Conservation (phyloP, 2,329 filamentous ascomycete species). For the Thelonectria blattea region DNA sequence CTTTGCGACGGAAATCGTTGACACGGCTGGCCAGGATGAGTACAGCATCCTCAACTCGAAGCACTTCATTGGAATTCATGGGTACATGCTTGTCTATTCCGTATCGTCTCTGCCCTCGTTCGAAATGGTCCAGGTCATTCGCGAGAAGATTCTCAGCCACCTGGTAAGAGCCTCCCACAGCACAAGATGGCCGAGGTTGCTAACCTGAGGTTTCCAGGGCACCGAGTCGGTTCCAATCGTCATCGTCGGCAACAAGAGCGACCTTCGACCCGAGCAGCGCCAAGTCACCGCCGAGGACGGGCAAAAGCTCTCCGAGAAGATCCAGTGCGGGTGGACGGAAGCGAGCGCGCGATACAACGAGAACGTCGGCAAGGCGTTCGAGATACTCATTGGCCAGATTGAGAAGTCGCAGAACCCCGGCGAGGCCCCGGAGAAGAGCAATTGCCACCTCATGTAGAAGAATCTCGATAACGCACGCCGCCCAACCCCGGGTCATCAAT, state of each 20-base stretch:
- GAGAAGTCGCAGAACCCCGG: conserved; percentile 92
- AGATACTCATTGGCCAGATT: conserved; percentile 91
- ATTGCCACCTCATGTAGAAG: conserved; percentile 81
- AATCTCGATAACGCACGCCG: not conserved
- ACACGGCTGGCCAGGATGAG: conserved; percentile 98
- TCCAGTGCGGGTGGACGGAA: conserved; percentile 93
- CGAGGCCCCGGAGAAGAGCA: conserved; percentile 79
- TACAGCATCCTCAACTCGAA: conserved; percentile 98
- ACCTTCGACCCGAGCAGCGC: conserved; percentile 89
- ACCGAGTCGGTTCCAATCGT: conserved; percentile 92
- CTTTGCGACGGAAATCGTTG: conserved; percentile 95
- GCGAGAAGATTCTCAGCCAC: conserved; percentile 97
- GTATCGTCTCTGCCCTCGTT: conserved; percentile 92
- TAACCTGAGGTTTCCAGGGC: conserved; percentile 62
- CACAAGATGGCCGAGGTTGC: not conserved
- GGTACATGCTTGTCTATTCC: conserved; percentile 99
- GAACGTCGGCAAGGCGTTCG: conserved; percentile 91
- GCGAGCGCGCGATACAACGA: conserved; percentile 93
- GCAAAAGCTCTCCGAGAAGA: conserved; percentile 81
- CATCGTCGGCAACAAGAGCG: conserved; percentile 96
- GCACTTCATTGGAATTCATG: conserved; percentile 98
- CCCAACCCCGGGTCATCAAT: not conserved
- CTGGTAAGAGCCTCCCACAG: conserved; percentile 60
- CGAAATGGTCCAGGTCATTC: conserved; percentile 95
- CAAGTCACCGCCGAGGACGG: conserved; percentile 89